These are phyloP conservation scores for Albifimbria verrucaria DNA, from an alignment of 2,329 filamentous ascomycete species.

Conservation along the genomic window DNA sequence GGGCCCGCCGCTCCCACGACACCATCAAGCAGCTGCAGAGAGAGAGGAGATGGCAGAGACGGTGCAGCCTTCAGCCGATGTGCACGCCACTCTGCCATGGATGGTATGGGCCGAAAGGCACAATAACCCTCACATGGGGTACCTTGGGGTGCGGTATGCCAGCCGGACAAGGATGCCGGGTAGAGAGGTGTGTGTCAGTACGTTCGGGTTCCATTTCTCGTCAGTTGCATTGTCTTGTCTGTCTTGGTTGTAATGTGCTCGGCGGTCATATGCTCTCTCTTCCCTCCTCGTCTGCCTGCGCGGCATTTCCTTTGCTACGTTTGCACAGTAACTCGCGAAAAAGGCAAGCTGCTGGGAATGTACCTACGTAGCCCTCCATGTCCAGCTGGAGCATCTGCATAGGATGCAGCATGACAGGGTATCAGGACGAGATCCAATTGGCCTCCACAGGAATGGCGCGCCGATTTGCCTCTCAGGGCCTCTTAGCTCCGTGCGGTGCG, in stretches of 20 bases:
- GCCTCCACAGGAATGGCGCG: conserved; percentile 1
- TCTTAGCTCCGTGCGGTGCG: background rate
- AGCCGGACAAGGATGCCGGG: background rate
- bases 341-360: background rate
- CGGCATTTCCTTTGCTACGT: background rate
- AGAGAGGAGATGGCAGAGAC: too few species aligned
- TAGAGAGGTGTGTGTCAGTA: background rate
- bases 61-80: background rate
- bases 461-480: background rate
- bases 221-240: background rate
- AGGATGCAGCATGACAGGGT: background rate
- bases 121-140: too few species aligned
- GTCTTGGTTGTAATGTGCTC: too few species aligned
- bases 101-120: background rate
- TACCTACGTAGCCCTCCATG: too few species aligned
- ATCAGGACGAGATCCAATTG: background rate
- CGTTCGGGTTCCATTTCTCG: background rate
- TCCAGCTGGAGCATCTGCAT: background rate
- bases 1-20: too few species aligned
- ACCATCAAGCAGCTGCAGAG: too few species aligned
- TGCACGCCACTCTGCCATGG: background rate
- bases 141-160: too few species aligned
- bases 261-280: too few species aligned
- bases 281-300: background rate
- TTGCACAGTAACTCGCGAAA: too few species aligned